phyloP scores from a whole-genome alignment of 2,329 filamentous ascomycete genomes.

The Hymenoscyphus occultus region DNA sequence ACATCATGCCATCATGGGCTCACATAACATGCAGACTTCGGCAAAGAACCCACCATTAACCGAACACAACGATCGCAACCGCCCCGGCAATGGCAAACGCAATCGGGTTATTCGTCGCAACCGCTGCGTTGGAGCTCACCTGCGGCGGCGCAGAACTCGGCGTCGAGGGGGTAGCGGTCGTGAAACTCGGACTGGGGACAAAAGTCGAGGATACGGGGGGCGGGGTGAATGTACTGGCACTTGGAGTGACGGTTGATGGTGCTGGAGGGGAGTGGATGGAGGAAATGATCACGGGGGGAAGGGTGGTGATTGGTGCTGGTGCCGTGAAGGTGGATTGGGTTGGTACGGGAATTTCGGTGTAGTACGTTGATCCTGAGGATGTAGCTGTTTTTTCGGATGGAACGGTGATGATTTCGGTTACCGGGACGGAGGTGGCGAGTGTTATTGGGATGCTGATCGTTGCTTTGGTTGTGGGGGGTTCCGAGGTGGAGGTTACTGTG shows the following conservation, averaged over 20 bases:
- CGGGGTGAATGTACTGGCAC: neutral
- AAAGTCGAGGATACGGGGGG: neutral
- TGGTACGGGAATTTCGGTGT: slow-evolving; percentile 16
- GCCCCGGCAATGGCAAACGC: slow-evolving; percentile 29
- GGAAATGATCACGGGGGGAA: neutral
- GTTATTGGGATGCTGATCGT: slow-evolving; percentile 29
- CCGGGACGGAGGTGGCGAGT: slow-evolving; percentile 23
- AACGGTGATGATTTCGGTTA: slow-evolving; percentile 26
- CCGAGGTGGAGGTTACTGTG: slow-evolving; percentile 26
- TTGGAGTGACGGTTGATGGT: neutral
- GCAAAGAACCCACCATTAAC: slow-evolving; percentile 14
- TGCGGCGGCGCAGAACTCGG: slow-evolving; percentile 19
- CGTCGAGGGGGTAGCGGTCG: neutral
- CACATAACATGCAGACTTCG: neutral
- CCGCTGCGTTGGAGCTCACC: slow-evolving; percentile 23
- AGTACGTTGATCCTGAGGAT: slow-evolving; percentile 13
- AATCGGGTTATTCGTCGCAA: slow-evolving; percentile 27
- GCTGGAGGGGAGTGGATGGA: neutral
- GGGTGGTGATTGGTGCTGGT: slow-evolving; percentile 11
- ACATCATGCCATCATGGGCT: neutral
- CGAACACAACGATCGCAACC: slow-evolving; percentile 33
- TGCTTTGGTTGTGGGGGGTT: slow-evolving; percentile 27
- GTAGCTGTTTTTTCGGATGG: slow-evolving; percentile 29
- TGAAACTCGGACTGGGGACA: neutral
- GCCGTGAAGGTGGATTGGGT: slow-evolving; percentile 14